Evolutionary conservation across 2,329 filamentous ascomycete genomes (phyloP), one percentile per base, ranked within the genome.

Genomic region (Mollisiaceae sp.): DNA sequence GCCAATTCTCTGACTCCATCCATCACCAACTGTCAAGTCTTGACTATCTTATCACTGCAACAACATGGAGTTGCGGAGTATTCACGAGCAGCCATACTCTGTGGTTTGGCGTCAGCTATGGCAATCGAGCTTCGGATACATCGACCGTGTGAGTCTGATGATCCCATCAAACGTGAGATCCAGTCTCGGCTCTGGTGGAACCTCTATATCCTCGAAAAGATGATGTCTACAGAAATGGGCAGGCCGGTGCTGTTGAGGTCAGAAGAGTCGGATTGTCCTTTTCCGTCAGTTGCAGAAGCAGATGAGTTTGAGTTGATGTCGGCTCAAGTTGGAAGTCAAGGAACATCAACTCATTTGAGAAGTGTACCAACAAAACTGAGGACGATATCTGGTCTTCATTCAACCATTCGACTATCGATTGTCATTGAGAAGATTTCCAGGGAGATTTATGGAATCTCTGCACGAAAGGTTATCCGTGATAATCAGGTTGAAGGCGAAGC

Each of bases 241-340:
- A 67, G 72, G 32, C 73, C 73, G 11, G 62, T 75, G 20, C 38
- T 74, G 11, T 50, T 76, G 8, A 59, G 73, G 45, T 58, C 63
- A 0, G 73, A 76, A 55, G 73, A 76, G 50, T 63, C 70, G 14
- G 73, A 76, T 59, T 68, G 69, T 24, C 70, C 72, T 9, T 73
- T 70, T 60, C 74, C 74, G 6, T 75, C 73, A 0, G 65, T 67
- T 14, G 69, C 68, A 1, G 73, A 76, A 52, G 71, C 74, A 9
- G 74, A 76, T 45, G 74, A 76, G 41, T 76, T 74, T 59, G 74
- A 76, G 54, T 63, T 76, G 18, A 72, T 75, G 69, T 69, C 72
- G 12, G 47, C 64, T 2, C 62, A 68, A 22, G 27, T 59, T 22
- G 57, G 63, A 60, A 60, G 41, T 32, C 56, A 67, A 41, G 47